Conservation (phyloP, 441 rosid genomes). For the Populus hybrid region DNA sequence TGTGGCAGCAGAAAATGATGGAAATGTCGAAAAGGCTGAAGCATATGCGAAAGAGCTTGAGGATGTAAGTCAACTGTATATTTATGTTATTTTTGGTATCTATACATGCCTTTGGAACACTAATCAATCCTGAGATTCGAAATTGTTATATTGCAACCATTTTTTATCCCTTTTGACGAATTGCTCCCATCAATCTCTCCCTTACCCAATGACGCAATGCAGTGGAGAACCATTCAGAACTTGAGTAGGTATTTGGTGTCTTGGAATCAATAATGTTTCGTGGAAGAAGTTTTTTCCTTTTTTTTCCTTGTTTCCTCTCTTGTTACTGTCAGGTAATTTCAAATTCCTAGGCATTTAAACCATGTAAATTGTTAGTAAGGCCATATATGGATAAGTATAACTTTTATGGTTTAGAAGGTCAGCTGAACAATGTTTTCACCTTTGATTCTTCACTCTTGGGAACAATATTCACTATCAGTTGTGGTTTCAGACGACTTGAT, state of each 20-base stretch:
- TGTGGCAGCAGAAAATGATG: constrained; percentile 40
- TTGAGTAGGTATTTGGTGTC: background rate
- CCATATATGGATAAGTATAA: background rate
- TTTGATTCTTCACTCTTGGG: background rate
- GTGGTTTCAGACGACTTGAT: background rate
- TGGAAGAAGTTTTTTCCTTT: background rate
- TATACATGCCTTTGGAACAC: background rate
- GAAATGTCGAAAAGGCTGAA: constrained; percentile 71
- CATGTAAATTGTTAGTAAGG: background rate
- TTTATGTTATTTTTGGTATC: background rate
- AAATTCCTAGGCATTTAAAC: background rate
- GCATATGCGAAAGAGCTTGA: constrained; percentile 79
- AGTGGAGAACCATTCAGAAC: background rate
- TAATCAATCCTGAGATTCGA: background rate
- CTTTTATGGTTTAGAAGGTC: background rate
- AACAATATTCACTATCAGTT: background rate
- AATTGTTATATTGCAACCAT: background rate
- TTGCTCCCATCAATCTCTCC: background rate
- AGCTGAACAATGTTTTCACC: background rate
- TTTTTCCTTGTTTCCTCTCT: background rate
- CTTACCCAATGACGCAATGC: background rate
- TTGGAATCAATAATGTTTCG: background rate
- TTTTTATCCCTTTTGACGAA: background rate
- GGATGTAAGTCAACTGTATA: constrained; percentile 44
- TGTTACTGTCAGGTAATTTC: background rate